These are phyloP conservation scores for Paecilomyces niveus DNA, from an alignment of 2,329 filamentous ascomycete genomes.

Conservation along the genomic window DNA sequence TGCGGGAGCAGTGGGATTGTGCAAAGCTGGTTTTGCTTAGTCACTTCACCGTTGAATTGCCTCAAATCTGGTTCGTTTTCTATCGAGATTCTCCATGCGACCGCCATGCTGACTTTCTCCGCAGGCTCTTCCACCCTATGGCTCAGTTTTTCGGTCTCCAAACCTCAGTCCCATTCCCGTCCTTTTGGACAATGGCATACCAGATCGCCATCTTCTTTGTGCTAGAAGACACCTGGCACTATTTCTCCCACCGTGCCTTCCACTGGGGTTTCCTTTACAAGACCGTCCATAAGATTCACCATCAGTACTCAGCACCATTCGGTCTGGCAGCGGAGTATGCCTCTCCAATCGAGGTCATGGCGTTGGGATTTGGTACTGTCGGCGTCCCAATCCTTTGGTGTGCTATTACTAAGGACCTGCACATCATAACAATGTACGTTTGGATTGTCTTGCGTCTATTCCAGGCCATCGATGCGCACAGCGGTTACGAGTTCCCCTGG, in stretches of 20 bases:
- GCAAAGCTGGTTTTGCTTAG: slow-evolving; percentile 85
- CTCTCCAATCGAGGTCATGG: slow-evolving; percentile 93
- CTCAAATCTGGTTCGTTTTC: slow-evolving; percentile 73
- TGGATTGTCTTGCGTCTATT: slow-evolving; percentile 92
- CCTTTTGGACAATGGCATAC: slow-evolving; percentile 74
- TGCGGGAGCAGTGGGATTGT: slow-evolving; percentile 90
- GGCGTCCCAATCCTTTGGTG: slow-evolving; percentile 78
- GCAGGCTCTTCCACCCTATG: slow-evolving; percentile 85
- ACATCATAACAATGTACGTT: slow-evolving; percentile 94
- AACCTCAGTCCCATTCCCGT: slow-evolving; percentile 83
- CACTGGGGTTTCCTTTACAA: slow-evolving; percentile 96
- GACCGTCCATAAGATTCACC: slow-evolving; percentile 96
- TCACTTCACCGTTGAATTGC: slow-evolving; percentile 96
- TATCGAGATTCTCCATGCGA: neutral
- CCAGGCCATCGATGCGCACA: slow-evolving; percentile 97
- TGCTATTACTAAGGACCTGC: slow-evolving; percentile 73
- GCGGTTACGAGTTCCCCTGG: slow-evolving; percentile 98
- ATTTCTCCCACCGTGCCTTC: slow-evolving; percentile 88
- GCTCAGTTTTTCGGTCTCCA: slow-evolving; percentile 86
- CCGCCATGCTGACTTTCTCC: slow-evolving; percentile 5
- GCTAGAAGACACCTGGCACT: slow-evolving; percentile 95
- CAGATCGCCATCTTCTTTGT: slow-evolving; percentile 94
- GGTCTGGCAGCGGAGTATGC: slow-evolving; percentile 96
- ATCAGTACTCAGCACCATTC: slow-evolving; percentile 97
- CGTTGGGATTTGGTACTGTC: slow-evolving; percentile 81